Evolutionary conservation across 306 rosid species (phyloP), one percentile per base, ranked within the genome.

Genomic region (Prunus mongolica): DNA sequence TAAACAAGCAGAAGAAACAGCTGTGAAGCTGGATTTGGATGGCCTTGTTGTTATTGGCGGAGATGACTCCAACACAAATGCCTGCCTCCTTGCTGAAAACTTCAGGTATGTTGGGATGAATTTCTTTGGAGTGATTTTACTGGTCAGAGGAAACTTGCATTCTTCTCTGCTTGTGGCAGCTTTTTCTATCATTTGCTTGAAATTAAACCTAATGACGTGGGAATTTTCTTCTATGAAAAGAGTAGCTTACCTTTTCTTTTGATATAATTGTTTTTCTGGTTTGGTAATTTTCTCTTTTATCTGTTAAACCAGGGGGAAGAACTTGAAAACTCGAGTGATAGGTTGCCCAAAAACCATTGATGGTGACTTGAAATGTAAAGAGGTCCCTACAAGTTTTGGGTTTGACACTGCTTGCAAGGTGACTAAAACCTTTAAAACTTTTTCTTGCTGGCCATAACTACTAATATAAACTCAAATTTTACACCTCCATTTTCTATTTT

Each of bases 341-440:
- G 99, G 99, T 65, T 96, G 98, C 87, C 99, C 99, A 66, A 96
- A 96, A 88, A 96, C 99, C 75, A 96, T 96, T 47, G 99, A 96
- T 67, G 99, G 98, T 67, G 99, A 92, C 81, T 80, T 96, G 82
- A 96, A 96, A 86, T 79, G 93, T 89, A 96, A 92, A 85, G 99
- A 96, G 86, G 99, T 96, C 77, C 99, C 99, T 51, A 81, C 90
- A 50, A 96, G 99, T 87, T 96, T 92, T 27, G 99, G 99, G 54
- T 96, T 96, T 69, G 99, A 96, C 85, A 92, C 99, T 49, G 99
- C 99, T 76, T 96, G 96, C 98, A 92, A 84, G 99, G 99, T 96
- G 76, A 88, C 22, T 78, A 54, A 69, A 73, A 63, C 56, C 83
- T 28, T 67, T 22, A 8, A 8, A 3, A 2, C 28, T 57, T 16